These are phyloP conservation scores for Nymphaea colorata DNA, from an alignment of 164 flowering plant species.

Conservation along the genomic window DNA sequence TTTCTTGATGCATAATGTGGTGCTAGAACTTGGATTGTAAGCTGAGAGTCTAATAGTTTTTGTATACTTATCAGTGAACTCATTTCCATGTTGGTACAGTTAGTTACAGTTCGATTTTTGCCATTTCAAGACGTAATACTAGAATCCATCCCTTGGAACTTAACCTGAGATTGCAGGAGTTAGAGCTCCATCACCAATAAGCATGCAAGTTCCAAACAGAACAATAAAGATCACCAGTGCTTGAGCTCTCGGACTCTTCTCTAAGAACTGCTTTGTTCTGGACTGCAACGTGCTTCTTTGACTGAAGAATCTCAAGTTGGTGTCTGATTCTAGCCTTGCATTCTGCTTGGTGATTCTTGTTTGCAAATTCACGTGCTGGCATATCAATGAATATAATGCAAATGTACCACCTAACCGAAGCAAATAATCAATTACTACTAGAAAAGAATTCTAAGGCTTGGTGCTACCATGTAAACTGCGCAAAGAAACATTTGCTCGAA, in stretches of 20 bases:
- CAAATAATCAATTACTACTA: neutral
- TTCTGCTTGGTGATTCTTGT: slow-evolving; percentile 4
- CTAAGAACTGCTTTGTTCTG: slow-evolving; percentile 16
- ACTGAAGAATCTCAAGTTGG: slow-evolving; percentile 5
- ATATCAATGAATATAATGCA: slow-evolving; percentile 17
- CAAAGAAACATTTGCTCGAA: too few species aligned
- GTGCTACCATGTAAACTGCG: too few species aligned
- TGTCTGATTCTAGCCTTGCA: slow-evolving; percentile 11
- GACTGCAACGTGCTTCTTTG: slow-evolving; percentile 5
- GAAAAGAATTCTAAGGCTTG: too few species aligned
- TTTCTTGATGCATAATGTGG: too few species aligned
- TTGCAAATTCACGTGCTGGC: slow-evolving; percentile 11
- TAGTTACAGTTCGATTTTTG: too few species aligned
- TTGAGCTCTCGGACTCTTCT: slow-evolving; percentile 10
- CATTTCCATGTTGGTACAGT: too few species aligned
- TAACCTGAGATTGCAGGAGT: slow-evolving; percentile 22
- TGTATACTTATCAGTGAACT: too few species aligned
- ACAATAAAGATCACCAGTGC: slow-evolving; percentile 13
- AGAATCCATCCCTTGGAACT: neutral
- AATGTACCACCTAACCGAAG: slow-evolving; percentile 17
- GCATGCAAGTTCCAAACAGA: slow-evolving; percentile 22
- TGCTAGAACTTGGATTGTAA: too few species aligned
- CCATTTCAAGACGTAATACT: too few species aligned
- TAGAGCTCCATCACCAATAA: slow-evolving; percentile 26
- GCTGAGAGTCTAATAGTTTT: too few species aligned